These are phyloP conservation scores for Camellia lanceoleosa DNA, from an alignment of 148 eudicot genomes.

Conservation along the genomic window DNA sequence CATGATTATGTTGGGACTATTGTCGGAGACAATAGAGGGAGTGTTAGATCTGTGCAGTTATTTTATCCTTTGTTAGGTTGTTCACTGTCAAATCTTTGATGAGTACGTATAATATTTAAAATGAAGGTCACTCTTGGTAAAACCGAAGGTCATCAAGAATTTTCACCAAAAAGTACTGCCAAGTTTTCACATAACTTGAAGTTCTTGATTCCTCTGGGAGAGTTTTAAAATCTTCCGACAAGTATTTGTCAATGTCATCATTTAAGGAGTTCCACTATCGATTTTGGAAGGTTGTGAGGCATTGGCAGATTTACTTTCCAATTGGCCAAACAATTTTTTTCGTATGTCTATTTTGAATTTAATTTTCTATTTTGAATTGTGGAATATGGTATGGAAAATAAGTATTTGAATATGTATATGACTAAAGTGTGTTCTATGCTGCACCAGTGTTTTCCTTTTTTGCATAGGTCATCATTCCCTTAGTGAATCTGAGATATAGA, in stretches of 20 bases:
- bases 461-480: background rate
- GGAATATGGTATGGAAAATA: background rate
- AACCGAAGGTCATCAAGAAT: background rate
- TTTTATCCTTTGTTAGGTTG: background rate
- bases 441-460: no score
- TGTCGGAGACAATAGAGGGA: background rate
- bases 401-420: background rate
- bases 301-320: no score
- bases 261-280: no score
- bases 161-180: background rate
- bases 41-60: background rate
- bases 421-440: background rate
- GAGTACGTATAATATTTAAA: background rate
- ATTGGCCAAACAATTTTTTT: no score
- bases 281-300: no score
- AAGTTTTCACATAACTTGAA: background rate
- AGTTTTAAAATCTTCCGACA: no score
- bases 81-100: background rate
- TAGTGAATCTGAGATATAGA: no score
- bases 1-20: background rate
- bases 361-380: no score
- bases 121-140: background rate
- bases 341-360: no score
- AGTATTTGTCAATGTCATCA: no score
- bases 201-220: no score